Evolutionary conservation across 208 protist genomes (phyloP), one percentile per base, ranked within the genome.

Genomic region (Vickermania ingenoplastis): DNA sequence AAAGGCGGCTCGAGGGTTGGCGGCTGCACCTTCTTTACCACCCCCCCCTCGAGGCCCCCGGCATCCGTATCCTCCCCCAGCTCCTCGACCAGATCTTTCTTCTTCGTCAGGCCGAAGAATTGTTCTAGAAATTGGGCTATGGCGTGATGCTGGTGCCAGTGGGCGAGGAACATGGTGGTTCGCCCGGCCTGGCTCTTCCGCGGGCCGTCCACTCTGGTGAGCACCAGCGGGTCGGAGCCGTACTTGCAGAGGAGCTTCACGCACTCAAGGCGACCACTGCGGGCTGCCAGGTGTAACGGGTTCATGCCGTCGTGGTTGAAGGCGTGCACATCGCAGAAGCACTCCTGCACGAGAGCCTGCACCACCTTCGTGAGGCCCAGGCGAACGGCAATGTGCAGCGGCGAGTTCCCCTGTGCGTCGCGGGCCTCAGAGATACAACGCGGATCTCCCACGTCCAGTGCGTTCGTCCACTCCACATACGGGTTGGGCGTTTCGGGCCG

Each of bases 81-180:
- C 53, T 58, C 53, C 53, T 24, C 14, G 5, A 45, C 36, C 7
- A 45, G 7, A 17, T 45, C 36, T 17, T 45, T 45, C 36, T 45
- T 45, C 36, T 45, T 45, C 11, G 36, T 55, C 17, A 29, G n/a
- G n/a, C n/a, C 62, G 26, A 14, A 28, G 3, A 59, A 61, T 2
- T 50, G 45, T 13, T 14, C 3, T 25, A 67, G 63, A 45, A 69
- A 17, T 23, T 0, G 21, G n/a, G 45, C 63, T 14, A 69, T 49
- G 13, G 41, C 59, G 2, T 26, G 7, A 36, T 86, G 75, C 25
- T 67, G 52, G 21, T 71, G 45, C 53, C 50, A 68, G 64, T 86
- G 80, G 14, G 80, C 73, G 14, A 86, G 70, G 52, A 83, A 86
- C 2, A 83, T 51, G 1, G 80, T 28, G 0, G 65, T 72, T 26